These are phyloP conservation scores for Echinochloa phyllopogon DNA, from an alignment of 176 grass and related monocot species.

Conservation along the genomic window DNA sequence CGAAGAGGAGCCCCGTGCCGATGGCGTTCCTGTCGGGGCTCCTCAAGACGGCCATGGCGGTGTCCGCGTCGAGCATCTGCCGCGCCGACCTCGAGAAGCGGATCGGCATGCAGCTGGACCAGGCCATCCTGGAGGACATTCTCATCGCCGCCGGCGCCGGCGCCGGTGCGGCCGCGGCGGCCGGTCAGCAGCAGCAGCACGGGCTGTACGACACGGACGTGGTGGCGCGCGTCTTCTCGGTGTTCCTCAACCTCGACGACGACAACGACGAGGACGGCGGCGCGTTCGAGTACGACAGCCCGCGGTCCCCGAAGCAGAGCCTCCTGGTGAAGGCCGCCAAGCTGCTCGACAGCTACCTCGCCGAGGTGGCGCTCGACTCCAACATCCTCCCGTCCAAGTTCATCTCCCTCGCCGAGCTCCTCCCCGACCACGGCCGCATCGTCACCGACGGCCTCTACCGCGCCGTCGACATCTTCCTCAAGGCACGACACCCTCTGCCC, in stretches of 20 bases:
- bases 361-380: slow-evolving; percentile 89
- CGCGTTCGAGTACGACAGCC: slow-evolving; percentile 72
- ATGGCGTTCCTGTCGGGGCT: slow-evolving; percentile 89
- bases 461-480: slow-evolving; percentile 95
- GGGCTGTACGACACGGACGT: slow-evolving; percentile 83
- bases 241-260: slow-evolving; percentile 83
- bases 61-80: slow-evolving; percentile 64
- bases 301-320: slow-evolving; percentile 79
- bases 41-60: slow-evolving; percentile 72
- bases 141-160: slow-evolving; percentile 57
- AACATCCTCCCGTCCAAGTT: slow-evolving; percentile 80
- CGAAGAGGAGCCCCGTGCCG: slow-evolving; percentile 79
- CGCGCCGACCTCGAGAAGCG: slow-evolving; percentile 78
- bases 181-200: slow-evolving; percentile 35
- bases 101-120: slow-evolving; percentile 86
- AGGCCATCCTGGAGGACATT: slow-evolving; percentile 91
- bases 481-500: slow-evolving; percentile 39
- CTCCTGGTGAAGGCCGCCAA: slow-evolving; percentile 75
- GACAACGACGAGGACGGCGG: slow-evolving; percentile 48
- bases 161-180: not conserved
- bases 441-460: slow-evolving; percentile 91
- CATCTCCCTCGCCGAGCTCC: slow-evolving; percentile 83
- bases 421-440: slow-evolving; percentile 86
- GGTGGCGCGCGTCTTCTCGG: slow-evolving; percentile 71
- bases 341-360: slow-evolving; percentile 94